Percentiles rank a stretch among this genome's conserved stretches.
Conservation (phyloP, 1,284 basidiomycete species). For the Paramarasmius palmivorus region DNA sequence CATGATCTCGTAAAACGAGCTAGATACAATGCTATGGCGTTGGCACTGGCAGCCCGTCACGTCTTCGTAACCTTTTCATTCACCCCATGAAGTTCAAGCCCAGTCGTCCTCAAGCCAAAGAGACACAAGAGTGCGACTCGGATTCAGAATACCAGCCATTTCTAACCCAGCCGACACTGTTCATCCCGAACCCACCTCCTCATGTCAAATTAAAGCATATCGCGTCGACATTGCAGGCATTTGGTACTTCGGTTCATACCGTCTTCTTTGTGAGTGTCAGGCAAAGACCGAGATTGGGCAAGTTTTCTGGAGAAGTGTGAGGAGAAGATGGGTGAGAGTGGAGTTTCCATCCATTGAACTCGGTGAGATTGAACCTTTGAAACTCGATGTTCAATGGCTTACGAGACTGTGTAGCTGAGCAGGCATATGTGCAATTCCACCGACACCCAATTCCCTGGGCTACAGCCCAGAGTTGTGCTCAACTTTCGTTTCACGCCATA, state of each 20-base stretch:
- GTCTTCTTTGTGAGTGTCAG: not conserved
- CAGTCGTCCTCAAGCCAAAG: not conserved
- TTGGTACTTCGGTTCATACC: not conserved
- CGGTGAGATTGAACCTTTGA: not conserved
- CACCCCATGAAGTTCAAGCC: constrained; percentile 3
- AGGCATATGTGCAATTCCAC: not conserved
- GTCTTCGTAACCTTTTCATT: not conserved
- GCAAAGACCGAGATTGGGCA: constrained; percentile 1
- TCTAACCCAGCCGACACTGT: not conserved
- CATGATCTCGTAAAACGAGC: too few species aligned
- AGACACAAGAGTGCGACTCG: not conserved
- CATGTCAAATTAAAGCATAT: constrained; percentile 1
- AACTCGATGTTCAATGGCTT: not conserved
- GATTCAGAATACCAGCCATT: constrained; percentile 4
- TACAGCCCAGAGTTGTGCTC: not conserved
- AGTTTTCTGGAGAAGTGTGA: constrained; percentile 3
- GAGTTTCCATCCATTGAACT: not conserved
- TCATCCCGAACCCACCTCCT: constrained; percentile 2
- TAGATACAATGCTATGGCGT: too few species aligned
- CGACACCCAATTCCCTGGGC: not conserved
- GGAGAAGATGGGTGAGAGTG: not conserved
- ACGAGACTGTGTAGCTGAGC: not conserved
- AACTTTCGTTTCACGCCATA: constrained; percentile 1
- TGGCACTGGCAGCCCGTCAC: too few species aligned
- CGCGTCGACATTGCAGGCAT: not conserved